phyloP scores from a whole-genome alignment of 2,329 filamentous ascomycete genomes.

The Clarireedia hainanense region DNA sequence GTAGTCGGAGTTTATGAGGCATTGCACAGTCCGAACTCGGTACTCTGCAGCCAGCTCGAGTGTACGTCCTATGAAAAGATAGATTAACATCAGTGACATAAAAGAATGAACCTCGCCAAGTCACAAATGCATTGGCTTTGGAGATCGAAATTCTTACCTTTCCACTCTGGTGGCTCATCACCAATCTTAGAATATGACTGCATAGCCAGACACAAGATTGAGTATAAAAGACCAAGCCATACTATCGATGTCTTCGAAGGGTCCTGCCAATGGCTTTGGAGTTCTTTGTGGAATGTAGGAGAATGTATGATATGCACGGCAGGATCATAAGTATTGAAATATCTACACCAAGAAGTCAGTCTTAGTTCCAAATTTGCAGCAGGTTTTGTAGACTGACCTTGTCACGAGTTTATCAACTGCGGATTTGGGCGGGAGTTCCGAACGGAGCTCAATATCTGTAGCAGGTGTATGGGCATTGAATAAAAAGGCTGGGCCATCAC shows the following conservation, averaged over 20 bases:
- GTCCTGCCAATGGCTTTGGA: slow-evolving; percentile 59
- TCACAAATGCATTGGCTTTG: neutral
- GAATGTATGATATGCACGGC: slow-evolving; percentile 71
- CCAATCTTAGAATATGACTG: slow-evolving; percentile 73
- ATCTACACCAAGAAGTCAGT: slow-evolving; percentile 40
- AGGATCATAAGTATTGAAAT: slow-evolving; percentile 75
- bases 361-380: neutral
- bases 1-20: slow-evolving; percentile 67
- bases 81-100: slow-evolving; percentile 5
- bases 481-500: slow-evolving; percentile 67
- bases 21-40: slow-evolving; percentile 67
- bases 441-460: slow-evolving; percentile 68
- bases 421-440: slow-evolving; percentile 71
- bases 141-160: slow-evolving; percentile 40
- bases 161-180: slow-evolving; percentile 73
- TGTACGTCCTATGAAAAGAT: slow-evolving; percentile 29
- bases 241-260: slow-evolving; percentile 65
- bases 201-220: slow-evolving; percentile 69
- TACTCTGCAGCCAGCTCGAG: slow-evolving; percentile 56
- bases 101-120: neutral
- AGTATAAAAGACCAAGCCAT: slow-evolving; percentile 72
- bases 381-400: slow-evolving; percentile 1
- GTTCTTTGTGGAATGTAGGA: slow-evolving; percentile 74
- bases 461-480: slow-evolving; percentile 64
- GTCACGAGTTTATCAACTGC: slow-evolving; percentile 78